A percentile compares a stretch with the other conserved stretches of the same genome.
Evolutionary conservation across 768 basidiomycete genomes (phyloP).

Genomic region (Mycena kentingensis): DNA sequence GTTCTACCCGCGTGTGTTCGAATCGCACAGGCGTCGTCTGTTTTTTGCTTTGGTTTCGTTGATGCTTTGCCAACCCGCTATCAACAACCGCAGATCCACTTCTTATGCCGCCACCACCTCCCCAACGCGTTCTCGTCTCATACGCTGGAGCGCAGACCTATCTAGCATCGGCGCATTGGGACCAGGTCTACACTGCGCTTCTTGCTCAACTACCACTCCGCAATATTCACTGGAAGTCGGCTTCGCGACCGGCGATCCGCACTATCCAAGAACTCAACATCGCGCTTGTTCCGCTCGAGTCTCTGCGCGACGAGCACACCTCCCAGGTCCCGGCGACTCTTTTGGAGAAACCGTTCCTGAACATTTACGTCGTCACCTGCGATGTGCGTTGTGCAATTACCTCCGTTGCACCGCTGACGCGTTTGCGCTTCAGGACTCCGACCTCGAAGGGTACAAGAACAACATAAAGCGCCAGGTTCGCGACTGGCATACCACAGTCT

Average conservation of each 20-base stretch:
- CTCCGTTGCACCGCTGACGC: conserved; percentile 8
- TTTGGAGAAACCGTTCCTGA: conserved; percentile 84
- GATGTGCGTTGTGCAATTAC: conserved; percentile 64
- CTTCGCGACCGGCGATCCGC: conserved; percentile 67
- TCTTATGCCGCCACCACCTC: background rate
- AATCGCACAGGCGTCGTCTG: conserved; percentile 31
- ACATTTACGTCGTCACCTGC: conserved; percentile 84
- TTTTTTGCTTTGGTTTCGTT: conserved; percentile 8
- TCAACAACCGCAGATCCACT: background rate
- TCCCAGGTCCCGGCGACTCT: conserved; percentile 78
- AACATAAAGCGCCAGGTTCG: conserved; percentile 84
- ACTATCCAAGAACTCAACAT: conserved; percentile 91
- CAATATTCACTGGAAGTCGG: conserved; percentile 91
- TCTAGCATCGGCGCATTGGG: conserved; percentile 72
- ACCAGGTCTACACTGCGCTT: conserved; percentile 64
- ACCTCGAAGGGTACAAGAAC: conserved; percentile 75
- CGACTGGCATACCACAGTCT: conserved; percentile 80
- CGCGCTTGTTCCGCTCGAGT: conserved; percentile 66
- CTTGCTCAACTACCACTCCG: conserved; percentile 79
- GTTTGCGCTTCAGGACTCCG: conserved; percentile 49
- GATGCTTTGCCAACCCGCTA: background rate
- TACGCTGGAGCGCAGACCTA: conserved; percentile 66
- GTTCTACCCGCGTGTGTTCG: conserved; percentile 32
- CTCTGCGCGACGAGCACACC: conserved; percentile 68
- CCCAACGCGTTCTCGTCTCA: conserved; percentile 63